Conservation (phyloP, 2,329 filamentous ascomycete species). For the Dactylellina haptotyla region DNA sequence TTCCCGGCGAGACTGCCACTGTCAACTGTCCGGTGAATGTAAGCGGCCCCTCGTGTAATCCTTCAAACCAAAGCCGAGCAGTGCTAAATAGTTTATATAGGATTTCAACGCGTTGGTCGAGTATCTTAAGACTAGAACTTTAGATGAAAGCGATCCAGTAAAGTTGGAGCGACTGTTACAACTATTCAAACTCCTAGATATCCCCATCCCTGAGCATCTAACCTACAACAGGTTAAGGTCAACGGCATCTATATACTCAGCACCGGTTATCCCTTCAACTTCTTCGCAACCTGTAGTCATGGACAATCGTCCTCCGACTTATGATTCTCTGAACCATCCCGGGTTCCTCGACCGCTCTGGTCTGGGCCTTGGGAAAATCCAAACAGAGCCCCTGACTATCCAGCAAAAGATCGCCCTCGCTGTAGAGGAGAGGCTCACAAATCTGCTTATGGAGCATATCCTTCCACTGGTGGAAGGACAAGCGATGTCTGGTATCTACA, state of each 20-base stretch:
- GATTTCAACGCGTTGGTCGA: slow-evolving; percentile 35
- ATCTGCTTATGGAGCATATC: slow-evolving; percentile 53
- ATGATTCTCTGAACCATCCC: slow-evolving; percentile 30
- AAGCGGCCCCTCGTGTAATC: not conserved
- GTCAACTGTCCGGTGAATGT: slow-evolving; percentile 54
- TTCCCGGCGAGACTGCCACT: slow-evolving; percentile 54
- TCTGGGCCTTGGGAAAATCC: slow-evolving; percentile 27
- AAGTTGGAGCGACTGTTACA: slow-evolving; percentile 10
- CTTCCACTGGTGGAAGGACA: slow-evolving; percentile 48
- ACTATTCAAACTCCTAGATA: slow-evolving; percentile 20
- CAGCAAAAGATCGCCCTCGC: slow-evolving; percentile 48
- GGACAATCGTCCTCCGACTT: slow-evolving; percentile 23
- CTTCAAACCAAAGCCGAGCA: slow-evolving; percentile 3
- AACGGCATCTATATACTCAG: not conserved
- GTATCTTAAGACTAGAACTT: slow-evolving; percentile 28
- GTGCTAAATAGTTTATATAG: not conserved
- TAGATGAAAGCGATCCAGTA: slow-evolving; percentile 33
- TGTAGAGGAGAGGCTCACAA: slow-evolving; percentile 50
- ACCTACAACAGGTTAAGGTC: slow-evolving; percentile 12
- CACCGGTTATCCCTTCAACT: not conserved
- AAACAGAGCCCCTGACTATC: slow-evolving; percentile 47
- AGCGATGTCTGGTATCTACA: slow-evolving; percentile 53
- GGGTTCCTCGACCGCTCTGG: not conserved
- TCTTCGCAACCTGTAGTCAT: not conserved
- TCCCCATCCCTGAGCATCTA: slow-evolving; percentile 42